Conservation (phyloP, 2,329 filamentous ascomycete genomes). For the Beauveria asiatica region DNA sequence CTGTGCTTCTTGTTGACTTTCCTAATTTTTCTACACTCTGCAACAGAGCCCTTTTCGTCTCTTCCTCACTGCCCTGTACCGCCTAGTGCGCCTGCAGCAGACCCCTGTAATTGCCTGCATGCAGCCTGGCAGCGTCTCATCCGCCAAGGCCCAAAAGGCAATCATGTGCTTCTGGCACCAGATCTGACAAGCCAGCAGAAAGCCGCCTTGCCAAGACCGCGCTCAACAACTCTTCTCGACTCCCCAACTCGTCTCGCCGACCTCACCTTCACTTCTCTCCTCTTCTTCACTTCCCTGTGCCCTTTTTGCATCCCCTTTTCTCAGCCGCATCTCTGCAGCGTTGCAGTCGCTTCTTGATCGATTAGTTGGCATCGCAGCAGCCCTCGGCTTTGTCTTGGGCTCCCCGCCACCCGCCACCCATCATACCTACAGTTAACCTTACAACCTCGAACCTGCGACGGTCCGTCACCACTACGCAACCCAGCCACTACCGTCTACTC, state of each 20-base stretch:
- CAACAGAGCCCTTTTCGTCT: too few relatives aligned
- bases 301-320: background rate
- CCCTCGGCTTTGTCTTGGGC: background rate
- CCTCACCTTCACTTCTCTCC: background rate
- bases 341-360: background rate
- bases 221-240: slow-evolving; percentile 6
- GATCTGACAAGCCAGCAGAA: slow-evolving; percentile 4
- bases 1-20: too few relatives aligned
- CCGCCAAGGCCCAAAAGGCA: background rate
- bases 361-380: background rate
- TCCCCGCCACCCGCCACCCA: background rate
- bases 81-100: background rate
- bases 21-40: too few relatives aligned
- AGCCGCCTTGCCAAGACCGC: slow-evolving; percentile 5
- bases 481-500: background rate
- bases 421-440: background rate
- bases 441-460: background rate
- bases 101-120: background rate
- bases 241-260: background rate
- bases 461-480: slow-evolving; percentile 2
- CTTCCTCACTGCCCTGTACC: background rate
- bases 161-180: slow-evolving; percentile 11
- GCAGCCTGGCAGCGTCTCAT: background rate
- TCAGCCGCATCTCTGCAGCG: background rate
- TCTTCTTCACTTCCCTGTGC: background rate